These are phyloP conservation scores for Metschnikowia picachoensis DNA, from an alignment of 805 yeast species.

Conservation along the genomic window DNA sequence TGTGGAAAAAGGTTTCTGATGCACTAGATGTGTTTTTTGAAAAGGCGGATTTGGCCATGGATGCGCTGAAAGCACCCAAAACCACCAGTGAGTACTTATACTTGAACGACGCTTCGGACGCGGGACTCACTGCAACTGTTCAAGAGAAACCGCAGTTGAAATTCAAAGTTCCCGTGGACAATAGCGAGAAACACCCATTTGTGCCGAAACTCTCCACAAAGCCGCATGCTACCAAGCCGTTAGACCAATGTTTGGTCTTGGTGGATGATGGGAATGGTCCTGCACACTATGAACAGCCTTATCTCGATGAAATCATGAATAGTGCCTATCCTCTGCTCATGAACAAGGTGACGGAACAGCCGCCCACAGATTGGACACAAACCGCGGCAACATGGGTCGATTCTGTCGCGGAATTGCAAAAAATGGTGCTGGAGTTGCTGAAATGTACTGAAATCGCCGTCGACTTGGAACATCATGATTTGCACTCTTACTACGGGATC, in stretches of 20 bases:
- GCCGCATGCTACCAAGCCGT: slow-evolving; percentile 62
- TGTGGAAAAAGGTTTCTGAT: slow-evolving; percentile 63
- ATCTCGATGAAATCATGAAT: slow-evolving; percentile 64
- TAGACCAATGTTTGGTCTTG: slow-evolving; percentile 44
- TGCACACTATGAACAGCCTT: slow-evolving; percentile 65
- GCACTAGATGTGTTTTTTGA: slow-evolving; percentile 71
- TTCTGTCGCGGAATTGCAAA: slow-evolving; percentile 44
- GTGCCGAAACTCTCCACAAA: slow-evolving; percentile 67
- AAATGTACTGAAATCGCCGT: slow-evolving; percentile 69
- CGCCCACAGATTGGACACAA: slow-evolving; percentile 60
- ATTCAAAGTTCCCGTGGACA: slow-evolving; percentile 61
- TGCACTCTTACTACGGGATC: slow-evolving; percentile 82
- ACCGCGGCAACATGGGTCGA: slow-evolving; percentile 73
- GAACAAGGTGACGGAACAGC: slow-evolving; percentile 37
- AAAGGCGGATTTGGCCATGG: slow-evolving; percentile 67
- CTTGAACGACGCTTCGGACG: slow-evolving; percentile 8
- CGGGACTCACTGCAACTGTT: slow-evolving; percentile 1
- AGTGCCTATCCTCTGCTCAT: slow-evolving; percentile 68
- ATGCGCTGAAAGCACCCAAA: slow-evolving; percentile 28
- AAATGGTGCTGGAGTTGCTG: slow-evolving; percentile 53
- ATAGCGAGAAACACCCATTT: slow-evolving; percentile 68
- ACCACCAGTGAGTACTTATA: slow-evolving; percentile 16
- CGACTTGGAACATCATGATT: slow-evolving; percentile 95
- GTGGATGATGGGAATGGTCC: slow-evolving; percentile 4
- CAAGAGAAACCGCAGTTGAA: slow-evolving; percentile 61